Base-by-base conservation (phyloP, 1,139 yeast genomes). In the Suhomyces maxii region DNA sequence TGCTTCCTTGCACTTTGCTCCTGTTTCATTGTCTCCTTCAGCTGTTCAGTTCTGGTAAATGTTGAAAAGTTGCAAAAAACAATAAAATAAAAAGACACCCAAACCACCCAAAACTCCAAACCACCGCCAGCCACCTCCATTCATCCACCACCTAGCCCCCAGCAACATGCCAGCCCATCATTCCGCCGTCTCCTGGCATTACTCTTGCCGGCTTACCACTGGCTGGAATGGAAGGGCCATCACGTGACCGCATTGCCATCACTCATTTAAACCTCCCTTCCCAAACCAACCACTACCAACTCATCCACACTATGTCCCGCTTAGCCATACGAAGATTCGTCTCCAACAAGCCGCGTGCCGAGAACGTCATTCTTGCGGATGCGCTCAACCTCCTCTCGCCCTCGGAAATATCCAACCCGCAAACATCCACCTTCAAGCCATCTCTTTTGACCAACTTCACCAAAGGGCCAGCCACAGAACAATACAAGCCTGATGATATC, bases 321-420 rank as follows among this genome's bases (percentile, higher is more conserved):
- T 37, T 36, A 39, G 35, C 48, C 13, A 30, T 43, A 11, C 32
- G 37, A 3, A 44, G 57, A 13, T 36, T 46, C 34, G 37, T 48
- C n/a, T 45, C 54, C 13, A 51, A 41, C 34, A 52, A 49, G 41
- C 36, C 51, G 3, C 48, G 45, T 28, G 39, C 49, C 11, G 70
- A 65, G 33, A 59, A 64, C 37, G 61, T 65, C 11, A 49, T 64
- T 11, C 55, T 71, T 34, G 75, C 75, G 1, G 73, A 69, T 45
- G 77, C 77, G 0, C 58, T 73, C 43, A 73, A 71, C 47, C 61
- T 73, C n/a, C 61, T 73, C 32, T 62, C 71, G 11, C 71, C 64
- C 18, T 33, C 50, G 7, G 49, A 48, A 14, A 26, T 40, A 9
- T 23, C 49, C 32, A 41, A 47, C 37, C 23, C 50, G 23, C 23